Evolutionary conservation across 2,329 filamentous ascomycete genomes (phyloP), one percentile per base, ranked within the genome.

Genomic region (Beauveria sp.): DNA sequence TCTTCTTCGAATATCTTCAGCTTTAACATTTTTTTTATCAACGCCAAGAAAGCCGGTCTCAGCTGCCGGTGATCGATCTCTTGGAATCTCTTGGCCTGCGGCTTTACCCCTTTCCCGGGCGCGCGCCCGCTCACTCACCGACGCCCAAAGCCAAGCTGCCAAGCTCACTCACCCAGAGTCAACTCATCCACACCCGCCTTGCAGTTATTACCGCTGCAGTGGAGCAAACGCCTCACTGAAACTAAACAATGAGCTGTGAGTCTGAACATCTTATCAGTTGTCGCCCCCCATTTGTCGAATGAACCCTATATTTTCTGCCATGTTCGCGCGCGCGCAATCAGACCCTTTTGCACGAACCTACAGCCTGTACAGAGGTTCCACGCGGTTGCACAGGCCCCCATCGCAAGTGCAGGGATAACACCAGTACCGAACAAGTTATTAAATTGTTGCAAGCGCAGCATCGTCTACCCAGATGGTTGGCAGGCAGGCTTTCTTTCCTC

Each of bases 221-320:
- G 55, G 55, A 41, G 44, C 28, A 20, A 7, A 16, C 22, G 16
- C 46, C 9, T 51, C 46, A 51, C 22, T 57, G 55, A 58, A 52
- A 18, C 47, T 37, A 59, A 34, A 59, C 46, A 52, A 59, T 59
- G 56, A 59, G 47, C 47, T 59, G 56, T 59, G 40, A 59, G 56
- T 59, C 34, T 51, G 37, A 37, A 52, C 18, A 18, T 59, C 24
- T 59, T 34, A 43, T 52, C 22, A 16, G 3, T 28, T 30, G 16
- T 55, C 46, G 24, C 22, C 24, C 26, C 14, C 14, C 3, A 5
- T n/a, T 22, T 43, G 10, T 5, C 51, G n/a, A 22, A 41, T 28
- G 37, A 7, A n/a, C 12, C 41, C 24, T 5, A 20, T 43, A 3
- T 41, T 30, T 55, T 26, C 55, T 8, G 26, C 30, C 22, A 10